Percentiles rank a stretch among this genome's conserved stretches.
Evolutionary conservation across 2,329 filamentous ascomycete species (phyloP).

Genomic region (Samsoniella hepiali): DNA sequence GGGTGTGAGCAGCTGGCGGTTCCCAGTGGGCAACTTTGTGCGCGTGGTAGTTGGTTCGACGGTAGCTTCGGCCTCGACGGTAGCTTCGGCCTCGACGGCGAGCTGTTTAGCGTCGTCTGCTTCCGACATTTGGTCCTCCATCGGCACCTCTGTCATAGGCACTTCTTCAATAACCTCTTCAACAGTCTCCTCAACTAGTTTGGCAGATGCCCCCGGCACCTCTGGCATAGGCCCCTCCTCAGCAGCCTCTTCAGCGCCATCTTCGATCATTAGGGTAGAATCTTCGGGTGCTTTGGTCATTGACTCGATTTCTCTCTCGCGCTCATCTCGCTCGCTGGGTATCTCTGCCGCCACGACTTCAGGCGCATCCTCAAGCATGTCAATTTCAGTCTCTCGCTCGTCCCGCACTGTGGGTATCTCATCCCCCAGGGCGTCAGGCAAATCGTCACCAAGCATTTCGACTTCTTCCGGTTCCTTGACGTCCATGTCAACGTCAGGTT

Average conservation of each 20-base stretch:
- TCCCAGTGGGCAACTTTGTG: background rate
- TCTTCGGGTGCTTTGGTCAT: background rate
- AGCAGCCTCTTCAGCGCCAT: background rate
- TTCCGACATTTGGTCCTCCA: background rate
- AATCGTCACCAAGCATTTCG: background rate
- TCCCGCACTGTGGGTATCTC: background rate
- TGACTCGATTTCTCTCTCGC: background rate
- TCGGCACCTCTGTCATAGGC: background rate
- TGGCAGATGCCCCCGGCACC: background rate
- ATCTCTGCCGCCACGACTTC: background rate
- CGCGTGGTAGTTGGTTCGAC: background rate
- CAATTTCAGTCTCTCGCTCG: background rate
- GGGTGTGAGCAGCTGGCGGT: background rate
- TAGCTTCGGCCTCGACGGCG: background rate
- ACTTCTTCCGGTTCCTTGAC: constrained; percentile 5
- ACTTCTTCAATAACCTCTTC: constrained; percentile 9
- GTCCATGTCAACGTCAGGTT: constrained; percentile 5
- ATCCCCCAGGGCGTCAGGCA: background rate
- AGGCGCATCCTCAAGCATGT: no score
- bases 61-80: background rate
- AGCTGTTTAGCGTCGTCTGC: background rate
- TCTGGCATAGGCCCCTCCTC: background rate
- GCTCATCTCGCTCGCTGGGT: background rate
- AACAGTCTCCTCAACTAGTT: constrained; percentile 1
- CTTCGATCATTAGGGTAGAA: background rate